Evolutionary conservation across 352 stramenopile species (phyloP), one percentile per base, ranked within the genome.

Genomic region (Halophytophthora batemanensis): DNA sequence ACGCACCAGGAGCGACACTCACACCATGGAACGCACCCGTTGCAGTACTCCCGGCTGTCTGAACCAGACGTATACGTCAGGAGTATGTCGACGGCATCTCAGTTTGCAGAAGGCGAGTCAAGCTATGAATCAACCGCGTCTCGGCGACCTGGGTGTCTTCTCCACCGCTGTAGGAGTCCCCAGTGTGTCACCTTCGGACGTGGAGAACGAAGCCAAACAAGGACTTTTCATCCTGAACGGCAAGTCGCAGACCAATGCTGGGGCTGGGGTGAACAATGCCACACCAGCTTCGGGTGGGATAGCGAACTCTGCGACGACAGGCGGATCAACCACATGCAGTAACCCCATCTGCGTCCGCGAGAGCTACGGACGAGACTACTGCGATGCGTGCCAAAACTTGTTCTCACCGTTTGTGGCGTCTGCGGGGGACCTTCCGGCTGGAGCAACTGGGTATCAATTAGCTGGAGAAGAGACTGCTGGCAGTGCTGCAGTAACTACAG

Each of bases 311-410:
- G 25, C 43, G 31, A 39, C 29, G 23, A 55, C 36, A 35, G 36
- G 50, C 55, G 44, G 15, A 6, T 25, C 45, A 18, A 45, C 60
- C 6, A 81, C 51, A 22, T 89, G 78, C 48, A 77, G 49, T 31
- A 89, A 87, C 44, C 66, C 67, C 29, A 85, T 83, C 19, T 89
- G 78, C 47, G 57, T 64, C 29, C 65, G 70, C 17, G 66, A 84
- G 33, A 75, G 69, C 18, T 84, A 76, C 48, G 73, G 71, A 0
- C 61, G 64, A 4, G 75, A 86, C 36, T 84, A 79, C 37, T 89
- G 78, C 31, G 75, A 84, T 11, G 61, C 62, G 1, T 89, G 78
- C 40, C 75, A 84, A 53, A 71, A 54, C 33, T 66, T 89, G 31
- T 87, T 86, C 33, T 70, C 73, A 12, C 73, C 73, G 18, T 54